Base-by-base conservation (phyloP, 768 basidiomycete species). In the Pulveroboletus sp. region DNA sequence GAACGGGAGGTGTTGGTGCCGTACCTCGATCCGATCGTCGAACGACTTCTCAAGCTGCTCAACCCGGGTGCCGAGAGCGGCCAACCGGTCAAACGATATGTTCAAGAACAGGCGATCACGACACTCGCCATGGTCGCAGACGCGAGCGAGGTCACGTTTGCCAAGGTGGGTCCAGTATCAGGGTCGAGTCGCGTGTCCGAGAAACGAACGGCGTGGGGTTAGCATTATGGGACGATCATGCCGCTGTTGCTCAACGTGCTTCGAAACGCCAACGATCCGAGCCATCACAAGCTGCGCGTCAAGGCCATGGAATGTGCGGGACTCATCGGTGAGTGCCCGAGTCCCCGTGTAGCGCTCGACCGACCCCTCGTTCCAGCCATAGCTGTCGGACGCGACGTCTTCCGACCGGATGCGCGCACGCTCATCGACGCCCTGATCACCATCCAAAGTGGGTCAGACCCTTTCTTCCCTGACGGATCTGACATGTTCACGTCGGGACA, bases 301-400 rank as follows among this genome's bases (percentile, higher is more conserved):
- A 90, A 93, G 62, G 89, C 89, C 1, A 93, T 95, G 88, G 92
- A 94, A 62, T 93, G 91, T 64, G 90, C 89, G 0, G 88, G 88
- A 8, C 71, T 92, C 19, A 86, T 91, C 52, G 91, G 91, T 91
- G 34, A 16, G 80, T 66, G 20, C 37, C 55, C 49, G 38, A n/a
- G n/a, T n/a, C n/a, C n/a, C n/a, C n/a, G n/a, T n/a, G n/a, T n/a
- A n/a, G n/a, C n/a, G n/a, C n/a, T n/a, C n/a, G n/a, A n/a, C n/a
- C n/a, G n/a, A n/a, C n/a, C n/a, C n/a, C n/a, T n/a, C 35, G 26
- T 23, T 20, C 34, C 50, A 93, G 91, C 89, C 2, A 89, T 91
- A 45, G 91, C 92, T 9, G 92, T 93, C 8, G 91, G 91, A 1
- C 76, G 82, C 7, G 85, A 93, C 19, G 70, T 85, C 10, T 93